Evolutionary conservation across 1,284 basidiomycete genomes (phyloP).

Genomic region (Cryptococcus jaspeensis): DNA sequence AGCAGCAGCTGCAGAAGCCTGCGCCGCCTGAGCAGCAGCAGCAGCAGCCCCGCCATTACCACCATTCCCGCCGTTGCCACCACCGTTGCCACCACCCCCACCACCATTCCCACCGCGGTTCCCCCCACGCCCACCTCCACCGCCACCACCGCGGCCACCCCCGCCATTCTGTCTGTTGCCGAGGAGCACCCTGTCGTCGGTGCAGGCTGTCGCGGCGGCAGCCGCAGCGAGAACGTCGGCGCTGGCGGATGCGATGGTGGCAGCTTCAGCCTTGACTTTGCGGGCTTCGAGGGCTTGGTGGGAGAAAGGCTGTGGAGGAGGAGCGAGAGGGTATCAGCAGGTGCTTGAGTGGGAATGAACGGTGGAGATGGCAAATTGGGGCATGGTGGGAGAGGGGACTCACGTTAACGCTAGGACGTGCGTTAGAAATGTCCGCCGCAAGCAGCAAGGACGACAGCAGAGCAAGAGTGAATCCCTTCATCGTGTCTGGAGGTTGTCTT

Average conservation of each 20-base stretch:
- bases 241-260: neutral
- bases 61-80: neutral
- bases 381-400: neutral
- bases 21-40: neutral
- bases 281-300: neutral
- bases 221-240: no score
- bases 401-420: neutral
- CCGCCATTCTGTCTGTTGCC: neutral
- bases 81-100: neutral
- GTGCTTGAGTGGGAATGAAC: neutral
- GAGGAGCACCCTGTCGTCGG: neutral
- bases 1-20: neutral
- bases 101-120: neutral
- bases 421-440: neutral
- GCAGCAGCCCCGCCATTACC: constrained; percentile 1
- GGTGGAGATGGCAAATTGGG: neutral
- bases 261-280: neutral
- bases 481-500: neutral
- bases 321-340: no score
- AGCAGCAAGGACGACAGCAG: neutral
- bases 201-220: no score
- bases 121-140: neutral
- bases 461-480: neutral
- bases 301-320: no score
- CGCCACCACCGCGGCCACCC: neutral